phyloP scores from a whole-genome alignment of 495 filamentous ascomycete genomes.

The Penicillium cosmopolitanum region DNA sequence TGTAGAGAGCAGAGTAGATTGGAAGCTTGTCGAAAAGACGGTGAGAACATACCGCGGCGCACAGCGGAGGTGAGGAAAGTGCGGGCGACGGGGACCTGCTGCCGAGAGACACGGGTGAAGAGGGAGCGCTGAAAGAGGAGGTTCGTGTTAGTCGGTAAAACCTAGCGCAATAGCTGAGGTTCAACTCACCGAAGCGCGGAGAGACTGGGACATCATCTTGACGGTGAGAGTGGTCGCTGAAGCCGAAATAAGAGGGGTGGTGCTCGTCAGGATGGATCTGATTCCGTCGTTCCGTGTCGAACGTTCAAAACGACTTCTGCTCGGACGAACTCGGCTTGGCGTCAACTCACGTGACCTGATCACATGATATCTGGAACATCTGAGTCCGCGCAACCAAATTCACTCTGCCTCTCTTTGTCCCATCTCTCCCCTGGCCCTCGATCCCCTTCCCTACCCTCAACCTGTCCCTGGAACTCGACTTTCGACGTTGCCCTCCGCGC shows the following conservation, averaged over 20 bases:
- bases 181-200: constrained; percentile 66
- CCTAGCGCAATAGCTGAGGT: constrained; percentile 1
- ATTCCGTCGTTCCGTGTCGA: constrained; percentile 37
- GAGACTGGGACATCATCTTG: constrained; percentile 70
- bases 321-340: constrained; percentile 35
- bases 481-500: constrained; percentile 33
- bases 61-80: constrained; percentile 70
- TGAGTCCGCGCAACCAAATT: constrained; percentile 12
- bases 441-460: constrained; percentile 25
- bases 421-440: constrained; percentile 27
- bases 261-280: constrained; percentile 41
- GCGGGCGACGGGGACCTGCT: constrained; percentile 68
- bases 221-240: constrained; percentile 33
- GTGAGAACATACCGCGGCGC: constrained; percentile 43
- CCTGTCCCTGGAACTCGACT: constrained; percentile 38
- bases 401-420: constrained; percentile 12
- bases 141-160: constrained; percentile 23
- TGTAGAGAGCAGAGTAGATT: not conserved
- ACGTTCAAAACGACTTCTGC: constrained; percentile 42
- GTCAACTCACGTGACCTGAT: constrained; percentile 26
- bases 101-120: constrained; percentile 75
- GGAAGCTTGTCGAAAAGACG: not conserved
- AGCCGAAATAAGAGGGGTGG: constrained; percentile 26
- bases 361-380: not conserved
- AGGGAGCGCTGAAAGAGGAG: constrained; percentile 70